A percentile compares a stretch with the other conserved stretches of the same genome.
Evolutionary conservation across 2,329 filamentous ascomycete genomes (phyloP).

Genomic region (Penicillium italicum): DNA sequence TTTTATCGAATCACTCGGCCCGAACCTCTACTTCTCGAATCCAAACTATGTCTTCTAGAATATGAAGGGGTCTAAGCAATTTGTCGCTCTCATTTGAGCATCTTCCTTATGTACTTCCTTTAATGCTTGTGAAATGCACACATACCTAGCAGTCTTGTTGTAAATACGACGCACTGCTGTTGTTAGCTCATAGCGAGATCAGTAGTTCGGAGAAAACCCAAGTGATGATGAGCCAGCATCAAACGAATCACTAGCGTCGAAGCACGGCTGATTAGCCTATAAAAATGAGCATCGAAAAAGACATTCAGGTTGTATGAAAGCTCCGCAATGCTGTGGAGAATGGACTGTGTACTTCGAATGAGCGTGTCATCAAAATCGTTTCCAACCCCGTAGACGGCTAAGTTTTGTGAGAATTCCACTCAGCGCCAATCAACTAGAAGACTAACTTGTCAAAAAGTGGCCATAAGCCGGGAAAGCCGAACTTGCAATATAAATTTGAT

Average conservation of each 20-base stretch:
- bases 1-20: background rate
- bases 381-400: slow-evolving; percentile 28
- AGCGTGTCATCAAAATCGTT: slow-evolving; percentile 24
- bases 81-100: background rate
- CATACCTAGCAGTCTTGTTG: slow-evolving; percentile 27
- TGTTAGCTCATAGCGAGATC: background rate
- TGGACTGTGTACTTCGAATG: slow-evolving; percentile 25
- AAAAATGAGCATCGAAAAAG: slow-evolving; percentile 24
- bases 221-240: slow-evolving; percentile 29
- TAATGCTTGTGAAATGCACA: slow-evolving; percentile 25
- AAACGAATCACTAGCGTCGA: slow-evolving; percentile 27
- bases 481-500: slow-evolving; percentile 27
- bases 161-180: slow-evolving; percentile 25
- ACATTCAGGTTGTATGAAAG: slow-evolving; percentile 25
- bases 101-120: background rate
- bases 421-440: too few relatives aligned
- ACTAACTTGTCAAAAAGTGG: slow-evolving; percentile 25
- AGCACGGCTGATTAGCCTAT: slow-evolving; percentile 23
- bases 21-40: background rate
- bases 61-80: background rate
- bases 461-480: slow-evolving; percentile 25
- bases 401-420: background rate
- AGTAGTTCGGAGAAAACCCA: slow-evolving; percentile 1
- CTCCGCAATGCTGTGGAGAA: slow-evolving; percentile 25
- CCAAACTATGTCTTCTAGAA: background rate